Percentiles rank a stretch among this genome's conserved stretches.
phyloP scores from a whole-genome alignment of 2,329 filamentous ascomycete species.

The Pseudogymnoascus pannorum region DNA sequence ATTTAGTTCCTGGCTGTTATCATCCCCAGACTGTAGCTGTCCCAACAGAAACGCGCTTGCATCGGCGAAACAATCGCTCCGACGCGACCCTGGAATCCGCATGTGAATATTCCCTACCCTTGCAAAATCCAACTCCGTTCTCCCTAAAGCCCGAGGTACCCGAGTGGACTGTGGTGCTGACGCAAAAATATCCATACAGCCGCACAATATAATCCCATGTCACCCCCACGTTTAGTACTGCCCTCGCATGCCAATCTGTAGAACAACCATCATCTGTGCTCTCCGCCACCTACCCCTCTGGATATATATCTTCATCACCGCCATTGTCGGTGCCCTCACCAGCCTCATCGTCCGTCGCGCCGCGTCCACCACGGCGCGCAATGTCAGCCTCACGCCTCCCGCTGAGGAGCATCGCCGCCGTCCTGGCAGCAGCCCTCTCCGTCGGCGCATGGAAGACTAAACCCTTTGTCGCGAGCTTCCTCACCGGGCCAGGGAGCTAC shows the following conservation, averaged over 20 bases:
- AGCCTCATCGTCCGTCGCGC: slow-evolving; percentile 29
- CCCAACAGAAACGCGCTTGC: not conserved
- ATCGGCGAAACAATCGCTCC: not conserved
- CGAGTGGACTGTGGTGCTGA: not conserved
- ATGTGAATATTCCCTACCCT: not conserved
- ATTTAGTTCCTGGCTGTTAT: not conserved
- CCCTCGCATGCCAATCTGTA: not conserved
- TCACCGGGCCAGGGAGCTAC: slow-evolving; percentile 27
- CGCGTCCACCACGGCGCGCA: not conserved
- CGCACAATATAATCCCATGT: not conserved
- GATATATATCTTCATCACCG: slow-evolving; percentile 47
- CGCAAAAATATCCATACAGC: not conserved
- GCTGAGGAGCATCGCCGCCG: slow-evolving; percentile 23
- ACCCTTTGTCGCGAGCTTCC: slow-evolving; percentile 17
- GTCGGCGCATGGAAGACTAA: slow-evolving; percentile 21
- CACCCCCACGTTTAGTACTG: not conserved
- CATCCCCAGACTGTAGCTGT: not conserved
- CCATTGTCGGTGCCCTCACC: slow-evolving; percentile 36
- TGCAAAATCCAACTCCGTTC: not conserved
- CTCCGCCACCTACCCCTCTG: slow-evolving; percentile 34
- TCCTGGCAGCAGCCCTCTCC: slow-evolving; percentile 16
- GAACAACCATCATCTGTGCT: not conserved
- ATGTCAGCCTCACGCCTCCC: slow-evolving; percentile 25
- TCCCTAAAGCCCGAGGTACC: not conserved
- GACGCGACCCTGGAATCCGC: not conserved